Evolutionary conservation across 768 basidiomycete species (phyloP), one percentile per base, ranked within the genome.

Genomic region (Pilatotrama ljubarskyi): DNA sequence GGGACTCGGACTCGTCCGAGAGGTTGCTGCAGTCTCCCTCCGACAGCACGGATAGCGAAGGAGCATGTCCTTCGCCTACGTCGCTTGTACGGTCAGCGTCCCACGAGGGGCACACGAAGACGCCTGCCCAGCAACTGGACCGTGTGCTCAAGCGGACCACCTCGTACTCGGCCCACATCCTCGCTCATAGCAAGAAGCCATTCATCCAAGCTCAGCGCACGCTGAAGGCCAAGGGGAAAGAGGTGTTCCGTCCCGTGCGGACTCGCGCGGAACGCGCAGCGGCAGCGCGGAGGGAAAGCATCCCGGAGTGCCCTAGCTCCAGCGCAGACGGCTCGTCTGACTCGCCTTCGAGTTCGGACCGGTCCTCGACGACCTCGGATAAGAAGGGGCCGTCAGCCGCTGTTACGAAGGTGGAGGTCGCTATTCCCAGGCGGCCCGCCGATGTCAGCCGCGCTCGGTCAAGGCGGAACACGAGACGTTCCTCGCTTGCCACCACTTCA

Each of bases 91-190:
- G 49, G 2, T 51, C 49, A 2, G 37, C 22, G n/a, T 37, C 49
- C 17, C 32, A 36, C 35, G 35, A 11, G 3, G 14, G 13, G 5
- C 47, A 57, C 9, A 38, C 24, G 1, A 32, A 11, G 22, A 40
- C 22, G 17, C 20, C 47, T 2, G 22, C 24, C 9, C 37, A 32
- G 25, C 55, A 50, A 13, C n/a, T 49, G 7, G 43, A 49, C 38
- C 37, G 24, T 10, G 47, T 20, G 5, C 37, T 57, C 14, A 17
- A 38, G 26, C 36, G 55, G 1, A 57, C 55, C 25, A 11, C 20
- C 15, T 50, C 47, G 20, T 57, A 42, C 29, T 57, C 55, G 11
- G 55, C 44, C 25, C 47, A 57, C 25, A 11, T 57, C 46, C 38
- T 57, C 29, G 11, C 47, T 2, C 49, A 57, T 18, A 41, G 55